A percentile compares a stretch with the other conserved stretches of the same genome.
Evolutionary conservation across 352 stramenopile species (phyloP).

Genomic region (Globisporangium okanoganense): DNA sequence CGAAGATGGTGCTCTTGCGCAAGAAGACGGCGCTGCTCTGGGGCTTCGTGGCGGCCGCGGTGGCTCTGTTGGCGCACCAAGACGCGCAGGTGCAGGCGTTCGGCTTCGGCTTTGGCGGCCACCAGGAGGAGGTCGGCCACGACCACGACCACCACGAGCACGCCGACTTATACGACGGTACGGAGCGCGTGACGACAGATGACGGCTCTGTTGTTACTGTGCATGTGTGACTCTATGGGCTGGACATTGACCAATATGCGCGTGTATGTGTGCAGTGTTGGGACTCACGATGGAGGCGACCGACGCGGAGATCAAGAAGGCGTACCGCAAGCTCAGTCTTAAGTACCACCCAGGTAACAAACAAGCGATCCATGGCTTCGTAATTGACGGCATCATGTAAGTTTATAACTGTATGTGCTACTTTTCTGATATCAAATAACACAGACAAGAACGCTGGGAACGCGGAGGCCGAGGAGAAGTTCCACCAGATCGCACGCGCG

Average conservation of each 20-base stretch:
- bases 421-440: not conserved
- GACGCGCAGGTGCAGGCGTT: constrained; percentile 31
- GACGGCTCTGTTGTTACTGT: not conserved
- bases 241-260: not conserved
- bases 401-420: not conserved
- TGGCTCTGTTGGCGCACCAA: constrained; percentile 29
- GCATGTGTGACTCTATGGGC: too few relatives aligned
- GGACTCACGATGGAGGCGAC: constrained; percentile 77
- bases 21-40: constrained; percentile 25
- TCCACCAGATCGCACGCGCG: constrained; percentile 88
- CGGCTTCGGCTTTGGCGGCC: constrained; percentile 52
- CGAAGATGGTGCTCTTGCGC: constrained; percentile 16
- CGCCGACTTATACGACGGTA: constrained; percentile 76
- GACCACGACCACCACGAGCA: constrained; percentile 55
- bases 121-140: constrained; percentile 25
- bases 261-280: constrained; percentile 34
- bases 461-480: constrained; percentile 77
- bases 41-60: constrained; percentile 21
- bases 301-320: constrained; percentile 93
- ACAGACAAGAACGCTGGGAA: constrained; percentile 85
- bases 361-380: not conserved
- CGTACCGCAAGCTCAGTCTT: constrained; percentile 94
- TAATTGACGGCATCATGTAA: not conserved
- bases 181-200: not conserved
- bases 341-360: constrained; percentile 91